Percentiles rank a stretch among this genome's conserved stretches.
These are phyloP conservation scores for Aspergillus sojae DNA, from an alignment of 2,329 filamentous ascomycete species.

Conservation along the genomic window DNA sequence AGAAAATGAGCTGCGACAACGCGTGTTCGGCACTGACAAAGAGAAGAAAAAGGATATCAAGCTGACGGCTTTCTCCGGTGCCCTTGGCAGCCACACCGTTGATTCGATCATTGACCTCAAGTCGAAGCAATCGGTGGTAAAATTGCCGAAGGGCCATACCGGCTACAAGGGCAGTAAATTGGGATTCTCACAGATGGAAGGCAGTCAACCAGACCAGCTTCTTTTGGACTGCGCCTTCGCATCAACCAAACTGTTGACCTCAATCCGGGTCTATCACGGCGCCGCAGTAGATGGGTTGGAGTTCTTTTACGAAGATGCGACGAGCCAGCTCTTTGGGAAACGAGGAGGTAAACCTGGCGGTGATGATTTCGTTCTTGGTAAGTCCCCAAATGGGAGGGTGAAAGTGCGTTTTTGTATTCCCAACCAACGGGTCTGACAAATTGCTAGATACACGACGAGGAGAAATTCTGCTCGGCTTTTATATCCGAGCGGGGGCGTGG, in stretches of 20 bases:
- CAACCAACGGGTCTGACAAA: slow-evolving; percentile 21
- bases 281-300: slow-evolving; percentile 81
- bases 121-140: slow-evolving; percentile 72
- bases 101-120: slow-evolving; percentile 73
- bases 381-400: slow-evolving; percentile 33
- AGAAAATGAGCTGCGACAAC: slow-evolving; percentile 72
- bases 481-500: slow-evolving; percentile 75
- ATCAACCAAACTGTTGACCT: slow-evolving; percentile 72
- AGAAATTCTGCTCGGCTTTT: slow-evolving; percentile 86
- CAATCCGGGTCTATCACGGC: slow-evolving; percentile 76
- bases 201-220: slow-evolving; percentile 69
- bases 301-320: slow-evolving; percentile 87
- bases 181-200: slow-evolving; percentile 72
- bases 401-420: background rate
- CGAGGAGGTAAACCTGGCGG: slow-evolving; percentile 69
- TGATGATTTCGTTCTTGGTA: slow-evolving; percentile 76
- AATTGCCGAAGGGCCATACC: slow-evolving; percentile 72
- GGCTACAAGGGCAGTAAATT: slow-evolving; percentile 77
- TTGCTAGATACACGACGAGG: slow-evolving; percentile 74
- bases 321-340: slow-evolving; percentile 84
- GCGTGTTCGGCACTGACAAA: slow-evolving; percentile 68
- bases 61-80: slow-evolving; percentile 74
- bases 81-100: slow-evolving; percentile 72
- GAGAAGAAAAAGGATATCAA: slow-evolving; percentile 68
- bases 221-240: slow-evolving; percentile 71